Conservation (phyloP, 192 early-diverging fungal species). For the Paraglomus occultum region DNA sequence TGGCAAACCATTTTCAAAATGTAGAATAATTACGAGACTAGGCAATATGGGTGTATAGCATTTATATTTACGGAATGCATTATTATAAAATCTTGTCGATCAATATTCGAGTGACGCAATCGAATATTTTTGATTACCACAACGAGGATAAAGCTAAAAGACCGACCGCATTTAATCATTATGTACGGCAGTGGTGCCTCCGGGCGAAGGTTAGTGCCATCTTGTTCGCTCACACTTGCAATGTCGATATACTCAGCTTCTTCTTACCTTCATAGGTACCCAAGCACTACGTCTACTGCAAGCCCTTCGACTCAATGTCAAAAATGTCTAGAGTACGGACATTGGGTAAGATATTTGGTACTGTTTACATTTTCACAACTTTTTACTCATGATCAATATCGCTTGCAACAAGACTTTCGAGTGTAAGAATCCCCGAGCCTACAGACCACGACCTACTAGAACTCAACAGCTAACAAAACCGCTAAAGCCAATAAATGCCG, state of each 20-base stretch:
- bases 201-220: too few species aligned
- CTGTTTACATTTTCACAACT: background rate
- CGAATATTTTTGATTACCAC: too few species aligned
- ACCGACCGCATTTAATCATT: too few species aligned
- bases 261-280: conserved; percentile 26
- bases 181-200: too few species aligned
- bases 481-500: conserved; percentile 43
- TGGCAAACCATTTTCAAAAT: too few species aligned
- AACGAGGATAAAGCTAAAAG: too few species aligned
- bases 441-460: conserved; percentile 53
- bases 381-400: background rate
- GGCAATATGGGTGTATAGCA: too few species aligned
- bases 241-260: background rate
- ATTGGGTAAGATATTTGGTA: conserved; percentile 40
- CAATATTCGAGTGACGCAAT: too few species aligned
- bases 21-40: too few species aligned
- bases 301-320: conserved; percentile 54
- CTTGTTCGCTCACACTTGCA: too few species aligned
- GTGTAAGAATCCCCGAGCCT: conserved; percentile 46
- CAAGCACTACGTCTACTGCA: conserved; percentile 35
- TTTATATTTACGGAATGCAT: too few species aligned
- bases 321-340: conserved; percentile 57
- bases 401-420: conserved; percentile 43
- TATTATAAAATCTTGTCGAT: too few species aligned
- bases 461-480: conserved; percentile 61